Percentiles rank a stretch among this genome's conserved stretches.
phyloP scores from a whole-genome alignment of 2,329 filamentous ascomycete species.

The Cercospora sesami region DNA sequence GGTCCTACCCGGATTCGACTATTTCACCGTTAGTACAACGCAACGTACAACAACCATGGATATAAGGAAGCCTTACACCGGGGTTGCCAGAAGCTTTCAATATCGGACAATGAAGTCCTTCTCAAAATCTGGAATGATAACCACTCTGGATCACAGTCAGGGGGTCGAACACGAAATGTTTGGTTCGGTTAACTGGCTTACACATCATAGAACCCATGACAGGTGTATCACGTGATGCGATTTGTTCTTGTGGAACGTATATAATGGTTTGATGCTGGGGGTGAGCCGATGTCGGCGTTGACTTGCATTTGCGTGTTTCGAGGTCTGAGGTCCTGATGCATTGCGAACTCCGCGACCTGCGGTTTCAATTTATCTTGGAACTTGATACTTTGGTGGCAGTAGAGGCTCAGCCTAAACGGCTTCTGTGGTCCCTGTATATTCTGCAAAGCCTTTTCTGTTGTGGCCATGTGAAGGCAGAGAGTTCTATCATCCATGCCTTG shows the following conservation, averaged over 20 bases:
- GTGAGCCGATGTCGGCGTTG: neutral
- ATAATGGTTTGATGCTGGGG: neutral
- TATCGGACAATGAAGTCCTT: neutral
- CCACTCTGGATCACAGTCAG: constrained; percentile 1
- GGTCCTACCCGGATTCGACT: constrained; percentile 2
- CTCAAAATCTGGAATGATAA: constrained; percentile 13
- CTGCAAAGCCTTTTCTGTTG: no score
- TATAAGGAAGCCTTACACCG: neutral
- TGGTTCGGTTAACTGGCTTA: neutral
- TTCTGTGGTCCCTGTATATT: no score
- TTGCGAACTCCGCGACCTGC: no score
- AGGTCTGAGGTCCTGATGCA: no score
- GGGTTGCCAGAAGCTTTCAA: constrained; percentile 8
- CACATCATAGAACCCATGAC: constrained; percentile 9
- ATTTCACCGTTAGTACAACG: no score
- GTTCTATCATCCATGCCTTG: neutral
- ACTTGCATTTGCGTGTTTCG: no score
- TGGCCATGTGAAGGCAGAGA: neutral
- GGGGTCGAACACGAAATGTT: neutral
- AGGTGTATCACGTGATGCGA: neutral
- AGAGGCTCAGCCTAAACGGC: no score
- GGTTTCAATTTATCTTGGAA: no score
- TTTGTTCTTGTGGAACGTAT: neutral
- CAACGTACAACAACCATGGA: no score
- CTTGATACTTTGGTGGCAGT: no score